Conservation (phyloP, 805 yeast species). For the Kurtzmaniella fragi region DNA sequence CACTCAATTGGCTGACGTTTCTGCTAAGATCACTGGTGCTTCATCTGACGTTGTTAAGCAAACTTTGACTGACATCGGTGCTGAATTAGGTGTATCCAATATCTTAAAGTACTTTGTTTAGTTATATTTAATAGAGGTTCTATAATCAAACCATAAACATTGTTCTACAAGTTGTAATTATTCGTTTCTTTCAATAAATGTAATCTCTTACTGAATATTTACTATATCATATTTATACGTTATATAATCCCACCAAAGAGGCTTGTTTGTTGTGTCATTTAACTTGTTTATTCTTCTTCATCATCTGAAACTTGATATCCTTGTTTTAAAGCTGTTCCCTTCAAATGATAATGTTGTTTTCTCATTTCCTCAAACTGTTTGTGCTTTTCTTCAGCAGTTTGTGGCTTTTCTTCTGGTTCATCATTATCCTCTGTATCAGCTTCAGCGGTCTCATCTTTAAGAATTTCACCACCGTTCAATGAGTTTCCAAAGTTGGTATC, state of each 20-base stretch:
- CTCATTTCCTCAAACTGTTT: slow-evolving; percentile 70
- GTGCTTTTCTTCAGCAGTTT: slow-evolving; percentile 58
- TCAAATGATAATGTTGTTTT: slow-evolving; percentile 70
- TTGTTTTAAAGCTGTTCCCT: slow-evolving; percentile 43
- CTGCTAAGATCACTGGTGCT: slow-evolving; percentile 56
- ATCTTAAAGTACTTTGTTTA: slow-evolving; percentile 47
- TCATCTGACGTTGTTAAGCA: slow-evolving; percentile 57
- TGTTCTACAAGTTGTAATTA: too few species aligned
- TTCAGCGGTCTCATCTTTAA: slow-evolving; percentile 19
- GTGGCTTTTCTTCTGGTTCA: slow-evolving; percentile 32
- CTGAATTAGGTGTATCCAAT: slow-evolving; percentile 45
- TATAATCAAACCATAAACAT: not conserved
- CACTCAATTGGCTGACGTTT: slow-evolving; percentile 67
- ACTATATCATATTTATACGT: too few species aligned
- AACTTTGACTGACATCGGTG: slow-evolving; percentile 51
- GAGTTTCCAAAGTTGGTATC: slow-evolving; percentile 8
- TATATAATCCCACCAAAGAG: too few species aligned
- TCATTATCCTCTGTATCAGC: slow-evolving; percentile 32
- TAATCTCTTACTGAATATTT: too few species aligned
- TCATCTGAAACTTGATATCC: slow-evolving; percentile 21
- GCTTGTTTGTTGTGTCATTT: too few species aligned
- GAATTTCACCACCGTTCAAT: slow-evolving; percentile 39
- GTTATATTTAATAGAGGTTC: not conserved
- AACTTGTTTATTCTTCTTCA: too few species aligned
- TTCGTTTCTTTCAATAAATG: too few species aligned